Conservation (phyloP, 805 yeast genomes). For the Blastobotrys americana region DNA sequence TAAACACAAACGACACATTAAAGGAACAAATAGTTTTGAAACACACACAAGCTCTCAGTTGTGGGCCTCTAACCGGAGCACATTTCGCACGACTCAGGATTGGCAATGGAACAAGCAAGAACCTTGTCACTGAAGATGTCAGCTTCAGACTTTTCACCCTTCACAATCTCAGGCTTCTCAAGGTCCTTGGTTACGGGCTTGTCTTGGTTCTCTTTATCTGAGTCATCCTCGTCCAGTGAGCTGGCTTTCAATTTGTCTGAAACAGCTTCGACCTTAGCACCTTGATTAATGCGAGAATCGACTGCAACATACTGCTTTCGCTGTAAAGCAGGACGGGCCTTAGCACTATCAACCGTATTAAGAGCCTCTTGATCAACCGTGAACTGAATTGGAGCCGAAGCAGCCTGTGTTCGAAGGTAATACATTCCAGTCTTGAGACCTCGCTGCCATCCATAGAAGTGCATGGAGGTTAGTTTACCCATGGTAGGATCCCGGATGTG, state of each 20-base stretch:
- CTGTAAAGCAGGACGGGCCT: conserved; percentile 13
- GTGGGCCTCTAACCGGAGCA: conserved; percentile 86
- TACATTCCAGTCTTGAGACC: conserved; percentile 99
- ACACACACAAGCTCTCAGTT: too few species aligned
- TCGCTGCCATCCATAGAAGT: conserved; percentile 97
- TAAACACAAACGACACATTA: conserved; percentile 2
- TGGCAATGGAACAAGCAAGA: conserved; percentile 91
- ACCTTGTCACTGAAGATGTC: conserved; percentile 91
- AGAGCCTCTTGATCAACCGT: conserved; percentile 52
- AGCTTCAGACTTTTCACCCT: conserved; percentile 41
- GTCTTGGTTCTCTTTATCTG: conserved; percentile 3
- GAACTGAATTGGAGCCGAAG: conserved; percentile 93
- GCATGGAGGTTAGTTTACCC: conserved; percentile 97
- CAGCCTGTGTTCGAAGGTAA: conserved; percentile 95
- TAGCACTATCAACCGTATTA: conserved; percentile 21
- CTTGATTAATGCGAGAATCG: background rate
- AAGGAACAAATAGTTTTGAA: too few species aligned
- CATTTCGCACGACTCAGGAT: conserved; percentile 98
- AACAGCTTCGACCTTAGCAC: conserved; percentile 1
- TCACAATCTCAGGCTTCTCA: conserved; percentile 5
- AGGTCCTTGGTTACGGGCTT: conserved; percentile 8
- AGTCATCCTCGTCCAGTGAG: conserved; percentile 1
- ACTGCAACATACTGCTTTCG: conserved; percentile 18
- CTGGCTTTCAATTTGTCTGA: background rate
- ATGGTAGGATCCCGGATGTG: conserved; percentile 85